phyloP scores from a whole-genome alignment of 1,284 basidiomycete genomes.

The Ceratobasidium papillatum region DNA sequence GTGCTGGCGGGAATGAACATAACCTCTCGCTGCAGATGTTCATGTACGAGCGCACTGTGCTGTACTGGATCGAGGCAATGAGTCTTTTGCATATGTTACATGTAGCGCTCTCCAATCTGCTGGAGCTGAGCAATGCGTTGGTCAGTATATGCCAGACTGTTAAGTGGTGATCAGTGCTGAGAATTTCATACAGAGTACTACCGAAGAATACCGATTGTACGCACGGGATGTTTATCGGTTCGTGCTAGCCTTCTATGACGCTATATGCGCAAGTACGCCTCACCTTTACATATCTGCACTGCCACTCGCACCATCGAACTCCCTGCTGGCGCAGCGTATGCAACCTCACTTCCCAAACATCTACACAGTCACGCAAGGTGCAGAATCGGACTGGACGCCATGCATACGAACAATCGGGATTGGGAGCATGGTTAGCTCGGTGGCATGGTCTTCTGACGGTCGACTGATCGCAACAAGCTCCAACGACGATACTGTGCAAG shows the following conservation, averaged over 20 bases:
- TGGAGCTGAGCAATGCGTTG: not conserved
- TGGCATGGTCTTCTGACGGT: no score
- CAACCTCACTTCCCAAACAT: not conserved
- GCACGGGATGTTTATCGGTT: slow-evolving; percentile 22
- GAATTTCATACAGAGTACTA: not conserved
- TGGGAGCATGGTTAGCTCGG: not conserved
- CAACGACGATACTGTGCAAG: no score
- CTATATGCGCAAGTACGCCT: slow-evolving; percentile 24
- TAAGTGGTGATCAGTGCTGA: no score
- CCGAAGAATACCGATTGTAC: not conserved
- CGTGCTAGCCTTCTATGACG: slow-evolving; percentile 5
- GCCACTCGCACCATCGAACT: slow-evolving; percentile 5
- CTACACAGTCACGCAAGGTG: not conserved
- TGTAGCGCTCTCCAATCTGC: not conserved
- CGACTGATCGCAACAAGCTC: no score
- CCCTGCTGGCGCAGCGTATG: not conserved
- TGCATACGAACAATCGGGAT: not conserved
- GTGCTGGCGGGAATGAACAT: not conserved
- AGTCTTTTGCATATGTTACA: slow-evolving; percentile 13
- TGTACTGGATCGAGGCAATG: slow-evolving; percentile 36
- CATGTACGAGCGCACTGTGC: slow-evolving; percentile 3
- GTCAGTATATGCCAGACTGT: not conserved
- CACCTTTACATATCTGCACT: slow-evolving; percentile 39
- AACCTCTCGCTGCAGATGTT: not conserved
- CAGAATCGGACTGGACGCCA: not conserved